These are phyloP conservation scores for Evernia prunastri DNA, from an alignment of 495 filamentous ascomycete species.

Conservation along the genomic window DNA sequence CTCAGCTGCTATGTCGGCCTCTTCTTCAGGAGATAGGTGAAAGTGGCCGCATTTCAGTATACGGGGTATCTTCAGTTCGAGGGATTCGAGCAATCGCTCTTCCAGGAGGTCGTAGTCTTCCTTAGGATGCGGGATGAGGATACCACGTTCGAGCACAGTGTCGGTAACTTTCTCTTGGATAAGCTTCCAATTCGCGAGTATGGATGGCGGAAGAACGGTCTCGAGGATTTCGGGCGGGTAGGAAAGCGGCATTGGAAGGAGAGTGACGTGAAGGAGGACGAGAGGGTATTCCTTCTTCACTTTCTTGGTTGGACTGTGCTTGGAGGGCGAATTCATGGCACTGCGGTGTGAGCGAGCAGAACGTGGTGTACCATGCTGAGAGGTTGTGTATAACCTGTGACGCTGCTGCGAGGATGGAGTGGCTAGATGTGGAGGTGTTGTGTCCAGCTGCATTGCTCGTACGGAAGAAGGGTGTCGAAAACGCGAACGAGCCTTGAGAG, in stretches of 20 bases:
- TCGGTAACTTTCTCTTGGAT: slow-evolving; percentile 69
- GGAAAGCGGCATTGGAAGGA: slow-evolving; percentile 64
- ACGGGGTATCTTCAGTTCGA: slow-evolving; percentile 68
- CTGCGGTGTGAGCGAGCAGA: slow-evolving; percentile 26
- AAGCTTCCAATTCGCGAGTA: slow-evolving; percentile 66
- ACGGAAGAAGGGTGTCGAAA: slow-evolving; percentile 72
- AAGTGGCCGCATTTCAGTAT: slow-evolving; percentile 77
- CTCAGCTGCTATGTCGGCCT: slow-evolving; percentile 31
- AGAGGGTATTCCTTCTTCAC: slow-evolving; percentile 65
- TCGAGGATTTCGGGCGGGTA: slow-evolving; percentile 60
- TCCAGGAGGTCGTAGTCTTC: slow-evolving; percentile 89
- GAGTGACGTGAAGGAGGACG: slow-evolving; percentile 79
- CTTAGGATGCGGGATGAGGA: slow-evolving; percentile 82
- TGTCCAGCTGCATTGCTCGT: slow-evolving; percentile 69
- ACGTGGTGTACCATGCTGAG: slow-evolving; percentile 24
- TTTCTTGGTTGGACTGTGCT: slow-evolving; percentile 33
- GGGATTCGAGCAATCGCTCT: slow-evolving; percentile 79
- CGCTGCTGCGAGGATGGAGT: slow-evolving; percentile 37
- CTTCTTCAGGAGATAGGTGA: slow-evolving; percentile 36
- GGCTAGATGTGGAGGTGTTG: slow-evolving; percentile 52
- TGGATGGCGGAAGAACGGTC: slow-evolving; percentile 48
- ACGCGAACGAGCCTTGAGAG: slow-evolving; percentile 30
- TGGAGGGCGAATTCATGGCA: slow-evolving; percentile 22
- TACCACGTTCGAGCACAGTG: slow-evolving; percentile 74
- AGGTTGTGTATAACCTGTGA: slow-evolving; percentile 25